phyloP scores from a whole-genome alignment of 441 rosid genomes.

The California macrophylla region DNA sequence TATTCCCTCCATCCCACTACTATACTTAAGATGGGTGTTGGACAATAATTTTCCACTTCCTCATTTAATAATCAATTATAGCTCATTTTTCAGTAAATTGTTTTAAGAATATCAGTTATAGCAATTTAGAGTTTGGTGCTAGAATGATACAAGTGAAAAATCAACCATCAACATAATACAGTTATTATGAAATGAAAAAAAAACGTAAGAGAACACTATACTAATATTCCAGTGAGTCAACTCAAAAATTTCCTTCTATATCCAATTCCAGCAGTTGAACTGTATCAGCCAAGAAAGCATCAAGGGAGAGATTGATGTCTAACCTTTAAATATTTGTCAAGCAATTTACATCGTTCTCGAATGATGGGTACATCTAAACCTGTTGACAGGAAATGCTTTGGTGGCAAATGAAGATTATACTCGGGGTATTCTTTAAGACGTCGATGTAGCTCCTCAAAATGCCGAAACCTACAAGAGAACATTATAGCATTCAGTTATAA shows the following conservation, averaged over 20 bases:
- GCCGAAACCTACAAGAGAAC: slow-evolving; percentile 62
- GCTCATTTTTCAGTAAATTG: background rate
- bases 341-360: slow-evolving; percentile 83
- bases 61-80: background rate
- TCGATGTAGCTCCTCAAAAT: slow-evolving; percentile 97
- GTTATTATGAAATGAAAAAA: background rate
- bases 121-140: background rate
- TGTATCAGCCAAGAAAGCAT: background rate
- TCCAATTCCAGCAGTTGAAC: slow-evolving; percentile 2
- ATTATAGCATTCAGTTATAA: slow-evolving; percentile 14
- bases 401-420: slow-evolving; percentile 91
- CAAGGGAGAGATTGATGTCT: slow-evolving; percentile 14
- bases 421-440: slow-evolving; percentile 86
- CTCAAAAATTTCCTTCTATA: background rate
- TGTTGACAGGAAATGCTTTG: slow-evolving; percentile 91
- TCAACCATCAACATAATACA: background rate
- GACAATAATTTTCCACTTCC: too few relatives aligned
- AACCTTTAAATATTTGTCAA: slow-evolving; percentile 85
- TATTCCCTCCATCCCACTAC: too few relatives aligned
- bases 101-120: background rate
- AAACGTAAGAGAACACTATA: background rate
- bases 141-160: background rate
- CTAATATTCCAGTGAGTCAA: background rate
- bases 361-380: slow-evolving; percentile 78
- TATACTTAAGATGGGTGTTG: too few relatives aligned